phyloP scores from a whole-genome alignment of 495 filamentous ascomycete species.

The Astrothelium subdiscretum region DNA sequence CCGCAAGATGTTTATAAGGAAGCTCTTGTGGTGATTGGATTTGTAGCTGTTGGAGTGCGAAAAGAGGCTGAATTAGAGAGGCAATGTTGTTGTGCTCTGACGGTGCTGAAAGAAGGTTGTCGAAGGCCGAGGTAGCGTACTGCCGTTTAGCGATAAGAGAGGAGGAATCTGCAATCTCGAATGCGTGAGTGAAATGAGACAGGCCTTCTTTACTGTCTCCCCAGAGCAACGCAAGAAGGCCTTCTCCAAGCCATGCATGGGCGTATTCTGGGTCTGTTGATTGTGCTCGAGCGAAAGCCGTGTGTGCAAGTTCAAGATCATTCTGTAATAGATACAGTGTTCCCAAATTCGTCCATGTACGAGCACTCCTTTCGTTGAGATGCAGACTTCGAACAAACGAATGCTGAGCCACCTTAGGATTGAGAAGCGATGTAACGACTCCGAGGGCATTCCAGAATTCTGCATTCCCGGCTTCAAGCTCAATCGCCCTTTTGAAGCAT shows the following conservation, averaged over 20 bases:
- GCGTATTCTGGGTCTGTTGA: slow-evolving; percentile 88
- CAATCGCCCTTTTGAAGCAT: slow-evolving; percentile 94
- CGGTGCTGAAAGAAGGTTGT: slow-evolving; percentile 50
- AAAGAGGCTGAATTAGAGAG: slow-evolving; percentile 61
- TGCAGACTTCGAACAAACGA: slow-evolving; percentile 84
- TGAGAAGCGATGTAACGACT: slow-evolving; percentile 73
- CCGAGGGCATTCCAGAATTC: slow-evolving; percentile 98
- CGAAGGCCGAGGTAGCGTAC: slow-evolving; percentile 69
- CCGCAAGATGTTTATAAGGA: slow-evolving; percentile 61
- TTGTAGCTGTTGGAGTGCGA: slow-evolving; percentile 73
- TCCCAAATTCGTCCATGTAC: slow-evolving; percentile 83
- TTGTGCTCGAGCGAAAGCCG: slow-evolving; percentile 82
- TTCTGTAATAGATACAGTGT: slow-evolving; percentile 74
- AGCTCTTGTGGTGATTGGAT: slow-evolving; percentile 55
- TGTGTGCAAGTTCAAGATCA: slow-evolving; percentile 70
- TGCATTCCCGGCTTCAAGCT: slow-evolving; percentile 84
- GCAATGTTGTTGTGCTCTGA: slow-evolving; percentile 47
- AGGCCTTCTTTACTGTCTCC: slow-evolving; percentile 65
- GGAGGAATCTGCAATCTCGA: slow-evolving; percentile 76
- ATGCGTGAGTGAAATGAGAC: slow-evolving; percentile 84
- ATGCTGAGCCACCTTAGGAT: slow-evolving; percentile 83
- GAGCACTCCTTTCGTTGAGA: slow-evolving; percentile 75
- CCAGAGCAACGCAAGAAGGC: slow-evolving; percentile 63
- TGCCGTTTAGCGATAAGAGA: slow-evolving; percentile 58
- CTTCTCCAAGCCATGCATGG: slow-evolving; percentile 89